Base-by-base conservation (phyloP, 768 basidiomycete genomes). In the Cantharellus anzutake region DNA sequence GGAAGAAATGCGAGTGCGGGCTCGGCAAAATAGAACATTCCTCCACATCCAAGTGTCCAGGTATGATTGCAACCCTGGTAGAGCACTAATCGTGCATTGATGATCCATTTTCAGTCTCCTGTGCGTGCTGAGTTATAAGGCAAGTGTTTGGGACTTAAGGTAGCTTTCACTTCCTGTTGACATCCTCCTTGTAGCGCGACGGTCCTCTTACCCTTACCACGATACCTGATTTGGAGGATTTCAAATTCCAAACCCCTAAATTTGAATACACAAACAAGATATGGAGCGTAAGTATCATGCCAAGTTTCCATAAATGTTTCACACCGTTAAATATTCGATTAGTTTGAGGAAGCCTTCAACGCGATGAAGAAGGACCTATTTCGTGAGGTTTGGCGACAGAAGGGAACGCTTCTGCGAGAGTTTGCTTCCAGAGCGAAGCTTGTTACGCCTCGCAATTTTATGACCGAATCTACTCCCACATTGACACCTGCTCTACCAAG, bases 191-290 rank as follows among this genome's bases (percentile, higher is more conserved):
- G 20, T 37, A 60, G 69, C 86, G 86, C 67, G 82, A 84, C 20
- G 34, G 59, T 11, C 42, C 41, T n/a, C 48, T 60, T 52, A 51
- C 50, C 38, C 59, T 64, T 56, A 67, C 61, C 56, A 65, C 61
- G 29, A 56, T 75, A 35, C 71, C 72, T 2, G 70, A 75, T 60
- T 60, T 73, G 62, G 84, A 84, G 59, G 90, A 90, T 14, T 86
- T 96, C 67, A 82, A 86, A 59, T 88, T 92, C 68, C 79, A 80
- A 62, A 90, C 88, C 3, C 81, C 87, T 41, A 79, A 81, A 57
- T 74, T 94, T 48, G 82, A 85, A 64, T 91, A 86, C 68, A 80
- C 80, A 60, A 87, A 88, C 64, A 82, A 84, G 66, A 86, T 85
- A 2, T 83, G 78, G 78, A 87, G 85, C 71, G 86, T 88, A 70